Base-by-base conservation (phyloP, 352 stramenopile genomes). In the Pythium guiyangense region DNA sequence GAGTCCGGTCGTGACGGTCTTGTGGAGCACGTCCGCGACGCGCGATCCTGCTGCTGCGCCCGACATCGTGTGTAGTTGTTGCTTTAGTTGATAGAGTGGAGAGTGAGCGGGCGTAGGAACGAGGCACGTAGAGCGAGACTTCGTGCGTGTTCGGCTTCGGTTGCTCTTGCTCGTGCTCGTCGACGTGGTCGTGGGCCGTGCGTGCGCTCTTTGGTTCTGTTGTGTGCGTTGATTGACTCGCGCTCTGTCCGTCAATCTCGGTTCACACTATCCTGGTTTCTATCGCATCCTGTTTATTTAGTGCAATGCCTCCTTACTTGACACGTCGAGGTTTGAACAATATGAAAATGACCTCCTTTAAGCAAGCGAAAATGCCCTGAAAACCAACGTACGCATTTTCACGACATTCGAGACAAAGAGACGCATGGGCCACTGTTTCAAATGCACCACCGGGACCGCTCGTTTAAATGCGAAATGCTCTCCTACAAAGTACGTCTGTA, bases 1-100 rank as follows among this genome's bases (percentile, higher is more conserved):
- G 48, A 95, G 81, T 2, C 85, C 83, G 64, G 83, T 77, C 56
- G 83, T 78, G 52, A 90, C 78, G 27, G 80, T 79, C 78, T 95
- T 95, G 66, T 95, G 79, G 42, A 84, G 64, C 45, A 91, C 74
- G 66, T 95, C 81, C 42, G 79, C 76, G 27, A 85, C 69, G 58
- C 77, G 77, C 47, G 71, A 67, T 45, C 70, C 67, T 48, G 69
- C 54, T 60, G 64, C 44, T 57, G 70, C 73, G 48, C 52, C 64
- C 4, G 37, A 37, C 63, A 57, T 61, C 25, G 31, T 51, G 15
- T 52, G 47, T 49, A 25, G 14, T 26, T 10, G 8, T 14, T 8
- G 17, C 6, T 14, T 40, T 34, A 15, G 49, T 8, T 3, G 8
- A 22, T 20, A 25, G 6, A 0, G 45, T 27, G 25, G 31, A 1